Base-by-base conservation (phyloP, 352 stramenopile genomes). In the Sclerospora graminicola region DNA sequence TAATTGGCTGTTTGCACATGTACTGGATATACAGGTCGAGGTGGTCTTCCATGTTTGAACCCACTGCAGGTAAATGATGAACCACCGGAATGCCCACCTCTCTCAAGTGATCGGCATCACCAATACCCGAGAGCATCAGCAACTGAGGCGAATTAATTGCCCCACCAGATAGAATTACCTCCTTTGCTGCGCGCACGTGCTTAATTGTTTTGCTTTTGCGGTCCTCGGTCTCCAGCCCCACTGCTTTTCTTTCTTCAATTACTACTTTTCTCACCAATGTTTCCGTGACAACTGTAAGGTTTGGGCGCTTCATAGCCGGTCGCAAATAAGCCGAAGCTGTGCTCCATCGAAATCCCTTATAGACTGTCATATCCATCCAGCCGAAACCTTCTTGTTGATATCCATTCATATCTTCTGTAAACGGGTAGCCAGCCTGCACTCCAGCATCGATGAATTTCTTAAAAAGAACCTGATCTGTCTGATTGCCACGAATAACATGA, bases 1-100 rank as follows among this genome's bases (percentile, higher is more conserved):
- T 94, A 37, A 94, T 90, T 16, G 82, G 82, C 60, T 94, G 78
- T 32, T 80, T 89, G 63, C 78, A 93, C 48, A 70, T 55, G 68
- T 91, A 95, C 60, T 94, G 81, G 45, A 95, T 65, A 57, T 94
- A 95, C 35, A 93, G 50, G 40, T 93, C 83, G 20, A 95, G 39
- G 48, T 95, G 83, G 48, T 95, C 83, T 46, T 95, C 81, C 69
- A 94, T 82, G 63, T 95, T 91, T 45, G 87, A 62, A 14, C 83
- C 83, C 11, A 95, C 81, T 8, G 79, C 79, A 5, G 81, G 74
- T 30, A 89, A 14, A 49, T 93, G 60, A 21, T 89, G 69, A 20
- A 93, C 68, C 13, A 92, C 48, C 1, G 80, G 69, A 24, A 95
- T 66, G 28, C 60, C 80, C 20, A 91, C 45, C 9, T 88, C 65